phyloP scores from a whole-genome alignment of 805 yeast species.

The Ogataea kodamae region DNA sequence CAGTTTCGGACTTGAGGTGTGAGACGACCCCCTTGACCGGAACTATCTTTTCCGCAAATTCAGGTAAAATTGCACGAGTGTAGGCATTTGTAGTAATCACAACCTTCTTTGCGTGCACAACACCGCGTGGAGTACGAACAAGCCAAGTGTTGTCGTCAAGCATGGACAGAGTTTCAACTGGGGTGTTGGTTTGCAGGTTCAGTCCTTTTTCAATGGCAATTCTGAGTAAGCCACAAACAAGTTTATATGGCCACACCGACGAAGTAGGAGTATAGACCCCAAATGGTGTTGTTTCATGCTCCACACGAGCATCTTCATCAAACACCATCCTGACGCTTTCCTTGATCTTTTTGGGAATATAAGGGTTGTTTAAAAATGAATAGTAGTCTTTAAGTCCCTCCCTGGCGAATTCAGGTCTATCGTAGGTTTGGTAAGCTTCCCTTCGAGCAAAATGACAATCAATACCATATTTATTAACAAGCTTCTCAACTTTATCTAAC shows the following conservation, averaged over 20 bases:
- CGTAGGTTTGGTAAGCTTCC: constrained; percentile 35
- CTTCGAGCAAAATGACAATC: constrained; percentile 38
- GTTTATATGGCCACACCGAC: constrained; percentile 44
- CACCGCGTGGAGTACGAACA: constrained; percentile 32
- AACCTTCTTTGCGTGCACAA: constrained; percentile 31
- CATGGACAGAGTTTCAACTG: constrained; percentile 30
- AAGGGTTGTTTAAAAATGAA: constrained; percentile 28
- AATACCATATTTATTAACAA: constrained; percentile 33
- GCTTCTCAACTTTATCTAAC: constrained; percentile 30
- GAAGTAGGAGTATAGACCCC: constrained; percentile 40
- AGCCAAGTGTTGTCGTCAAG: constrained; percentile 30
- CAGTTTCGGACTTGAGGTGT: constrained; percentile 23
- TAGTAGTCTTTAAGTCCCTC: constrained; percentile 23
- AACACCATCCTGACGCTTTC: constrained; percentile 29
- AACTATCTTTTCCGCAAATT: constrained; percentile 30
- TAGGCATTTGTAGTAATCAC: constrained; percentile 39
- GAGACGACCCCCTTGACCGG: constrained; percentile 36
- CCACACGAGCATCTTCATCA: constrained; percentile 32
- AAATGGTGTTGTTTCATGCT: constrained; percentile 28
- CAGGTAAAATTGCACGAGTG: constrained; percentile 27
- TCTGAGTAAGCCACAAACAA: constrained; percentile 35
- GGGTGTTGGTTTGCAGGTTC: constrained; percentile 41
- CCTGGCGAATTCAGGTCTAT: constrained; percentile 14
- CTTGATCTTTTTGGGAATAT: constrained; percentile 26
- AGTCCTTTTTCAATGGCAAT: constrained; percentile 35